Base-by-base conservation (phyloP, 2,329 filamentous ascomycete genomes). In the Chaetomium sp. region DNA sequence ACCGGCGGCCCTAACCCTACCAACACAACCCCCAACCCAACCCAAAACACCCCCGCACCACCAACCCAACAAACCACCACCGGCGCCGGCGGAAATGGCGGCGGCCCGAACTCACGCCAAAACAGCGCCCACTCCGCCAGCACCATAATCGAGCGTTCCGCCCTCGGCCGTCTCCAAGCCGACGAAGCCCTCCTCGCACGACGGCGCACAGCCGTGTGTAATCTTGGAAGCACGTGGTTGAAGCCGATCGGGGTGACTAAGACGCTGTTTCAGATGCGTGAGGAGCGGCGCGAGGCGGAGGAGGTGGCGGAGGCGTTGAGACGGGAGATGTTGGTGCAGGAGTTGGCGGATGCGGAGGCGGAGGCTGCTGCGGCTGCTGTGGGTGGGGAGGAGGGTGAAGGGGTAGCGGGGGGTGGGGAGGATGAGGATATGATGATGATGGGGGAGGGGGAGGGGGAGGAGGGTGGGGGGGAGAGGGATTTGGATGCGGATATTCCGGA, bases 201-300 rank as follows among this genome's bases (percentile, higher is more conserved):
- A 7, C 89, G 92, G 47, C 90, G 91, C 66, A 74, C 82, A 48
- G 90, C 92, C 62, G 87, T 97, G 35, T 82, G 87, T 48, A 88
- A 91, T 66, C 96, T 95, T 68, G 94, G 94, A 58, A 88, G 86
- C 62, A 82, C 81, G 45, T 99, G 94, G 94, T 85, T 99, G 54
- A 88, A 87, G 56, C 94, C 94, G 0, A 91, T 90, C 0, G 94
- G 92, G 6, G 80, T 96, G 54, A 71, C 84, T 55, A 99, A 97
- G 77, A 96, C 92, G 1, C 82, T 96, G 57, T 86, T 95, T 68
- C 91, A 95, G 60, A 82, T 91, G 73, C 86, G 88, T 43, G 94
- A 99, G 72, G 94, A 99, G 74, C 84, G 86, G 62, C 82, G 88
- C 9, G 94, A 99, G 74, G 81, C 88, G 54, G 87, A 92, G 68